These are phyloP conservation scores for Acanthamoeba divionensis DNA, from an alignment of 208 protist genomes.

Conservation along the genomic window DNA sequence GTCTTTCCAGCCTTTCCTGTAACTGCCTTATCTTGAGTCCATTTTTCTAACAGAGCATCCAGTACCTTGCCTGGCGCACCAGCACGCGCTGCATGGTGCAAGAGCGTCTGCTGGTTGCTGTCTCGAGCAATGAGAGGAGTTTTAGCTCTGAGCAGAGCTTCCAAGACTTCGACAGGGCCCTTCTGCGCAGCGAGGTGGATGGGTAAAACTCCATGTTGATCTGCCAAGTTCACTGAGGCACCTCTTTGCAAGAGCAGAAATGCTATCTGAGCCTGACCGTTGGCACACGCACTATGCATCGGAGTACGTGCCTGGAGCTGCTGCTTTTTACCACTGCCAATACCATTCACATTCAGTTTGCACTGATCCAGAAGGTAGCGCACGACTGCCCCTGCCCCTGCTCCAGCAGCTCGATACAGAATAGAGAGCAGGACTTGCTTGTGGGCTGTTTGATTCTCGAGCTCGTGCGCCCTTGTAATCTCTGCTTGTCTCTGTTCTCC, in stretches of 20 bases:
- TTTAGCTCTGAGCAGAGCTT: background rate
- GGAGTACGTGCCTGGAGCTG: background rate
- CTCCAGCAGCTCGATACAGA: background rate
- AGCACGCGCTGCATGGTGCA: conserved; percentile 20
- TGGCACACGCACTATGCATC: conserved; percentile 18
- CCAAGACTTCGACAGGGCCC: conserved; percentile 7
- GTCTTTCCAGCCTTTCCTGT: background rate
- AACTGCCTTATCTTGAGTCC: background rate
- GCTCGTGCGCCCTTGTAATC: background rate
- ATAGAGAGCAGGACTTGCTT: background rate
- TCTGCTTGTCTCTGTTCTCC: no score
- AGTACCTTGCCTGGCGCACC: conserved; percentile 20
- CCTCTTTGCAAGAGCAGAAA: background rate
- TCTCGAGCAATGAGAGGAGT: background rate
- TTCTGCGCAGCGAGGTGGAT: conserved; percentile 42
- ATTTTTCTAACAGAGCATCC: conserved; percentile 10
- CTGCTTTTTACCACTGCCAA: background rate
- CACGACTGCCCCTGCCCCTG: background rate
- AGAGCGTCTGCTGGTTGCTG: conserved; percentile 5
- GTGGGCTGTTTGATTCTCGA: background rate
- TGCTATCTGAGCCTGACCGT: background rate
- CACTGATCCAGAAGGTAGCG: background rate
- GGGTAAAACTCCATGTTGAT: background rate
- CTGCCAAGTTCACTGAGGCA: background rate
- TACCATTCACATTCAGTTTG: background rate